phyloP scores from a whole-genome alignment of 2,329 filamentous ascomycete species.

The Hypoxylon rubiginosum region DNA sequence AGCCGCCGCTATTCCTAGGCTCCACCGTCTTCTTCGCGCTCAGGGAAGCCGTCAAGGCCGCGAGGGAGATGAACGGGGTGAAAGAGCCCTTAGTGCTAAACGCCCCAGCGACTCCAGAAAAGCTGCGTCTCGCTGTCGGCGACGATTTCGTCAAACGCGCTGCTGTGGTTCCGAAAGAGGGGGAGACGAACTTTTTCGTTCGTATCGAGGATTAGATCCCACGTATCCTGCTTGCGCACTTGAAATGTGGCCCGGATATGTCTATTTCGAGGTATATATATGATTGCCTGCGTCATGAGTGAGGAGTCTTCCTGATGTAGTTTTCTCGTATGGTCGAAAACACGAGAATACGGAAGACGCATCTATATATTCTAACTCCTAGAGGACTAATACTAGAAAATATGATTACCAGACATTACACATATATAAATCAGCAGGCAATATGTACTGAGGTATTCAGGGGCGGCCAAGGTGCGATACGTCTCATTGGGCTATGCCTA shows the following conservation, averaged over 20 bases:
- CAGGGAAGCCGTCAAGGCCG: conserved; percentile 65
- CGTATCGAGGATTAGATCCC: conserved; percentile 38
- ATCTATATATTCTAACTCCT: too few species aligned
- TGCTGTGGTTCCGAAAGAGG: conserved; percentile 46
- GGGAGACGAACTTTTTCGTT: conserved; percentile 52
- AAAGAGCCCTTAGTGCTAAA: conserved; percentile 58
- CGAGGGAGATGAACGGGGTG: conserved; percentile 62
- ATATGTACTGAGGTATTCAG: too few species aligned
- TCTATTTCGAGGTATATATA: neutral
- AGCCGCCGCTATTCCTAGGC: conserved; percentile 72
- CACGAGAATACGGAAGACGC: too few species aligned
- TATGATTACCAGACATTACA: too few species aligned
- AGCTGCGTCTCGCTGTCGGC: conserved; percentile 57
- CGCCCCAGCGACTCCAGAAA: conserved; percentile 65
- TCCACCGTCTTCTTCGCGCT: conserved; percentile 67
- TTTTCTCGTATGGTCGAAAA: too few species aligned
- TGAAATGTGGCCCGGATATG: neutral
- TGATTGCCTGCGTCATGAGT: neutral
- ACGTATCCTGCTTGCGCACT: neutral
- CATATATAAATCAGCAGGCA: too few species aligned
- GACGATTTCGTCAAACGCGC: conserved; percentile 52
- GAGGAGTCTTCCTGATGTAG: neutral
- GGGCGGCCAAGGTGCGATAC: too few species aligned
- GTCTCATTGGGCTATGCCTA: too few species aligned
- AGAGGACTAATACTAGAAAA: too few species aligned